These are phyloP conservation scores for Xenoacremonium recifei DNA, from an alignment of 2,329 filamentous ascomycete genomes.

Conservation along the genomic window DNA sequence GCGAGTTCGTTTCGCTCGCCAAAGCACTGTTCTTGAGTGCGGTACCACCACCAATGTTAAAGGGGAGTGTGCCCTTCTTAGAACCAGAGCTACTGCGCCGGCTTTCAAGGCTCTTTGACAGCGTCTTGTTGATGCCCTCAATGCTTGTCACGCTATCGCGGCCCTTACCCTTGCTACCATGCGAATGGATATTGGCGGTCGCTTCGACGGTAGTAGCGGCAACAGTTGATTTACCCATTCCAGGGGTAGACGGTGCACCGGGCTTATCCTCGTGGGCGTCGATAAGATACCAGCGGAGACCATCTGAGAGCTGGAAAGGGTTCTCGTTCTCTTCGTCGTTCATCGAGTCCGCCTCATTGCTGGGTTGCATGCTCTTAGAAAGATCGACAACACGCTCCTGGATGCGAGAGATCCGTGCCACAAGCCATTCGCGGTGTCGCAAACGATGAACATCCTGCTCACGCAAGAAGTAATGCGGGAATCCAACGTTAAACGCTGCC, in stretches of 20 bases:
- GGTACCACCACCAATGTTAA: conserved; percentile 43
- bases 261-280: conserved; percentile 93
- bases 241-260: conserved; percentile 86
- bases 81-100: conserved; percentile 84
- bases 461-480: conserved; percentile 93
- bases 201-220: conserved; percentile 85
- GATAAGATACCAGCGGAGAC: conserved; percentile 92
- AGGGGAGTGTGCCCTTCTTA: conserved; percentile 65
- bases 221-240: conserved; percentile 87
- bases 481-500: conserved; percentile 98
- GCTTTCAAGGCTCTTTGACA: conserved; percentile 87
- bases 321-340: conserved; percentile 83
- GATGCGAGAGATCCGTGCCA: conserved; percentile 86
- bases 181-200: conserved; percentile 66
- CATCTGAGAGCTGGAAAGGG: conserved; percentile 93
- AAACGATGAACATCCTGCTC: conserved; percentile 89
- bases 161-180: conserved; percentile 45
- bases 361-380: conserved; percentile 67
- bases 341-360: conserved; percentile 48
- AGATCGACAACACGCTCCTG: conserved; percentile 93
- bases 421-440: conserved; percentile 87
- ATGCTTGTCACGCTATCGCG: conserved; percentile 55
- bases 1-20: conserved; percentile 58
- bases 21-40: conserved; percentile 50
- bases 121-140: conserved; percentile 71